phyloP scores from a whole-genome alignment of 2,329 filamentous ascomycete genomes.

The Fusarium sp. region DNA sequence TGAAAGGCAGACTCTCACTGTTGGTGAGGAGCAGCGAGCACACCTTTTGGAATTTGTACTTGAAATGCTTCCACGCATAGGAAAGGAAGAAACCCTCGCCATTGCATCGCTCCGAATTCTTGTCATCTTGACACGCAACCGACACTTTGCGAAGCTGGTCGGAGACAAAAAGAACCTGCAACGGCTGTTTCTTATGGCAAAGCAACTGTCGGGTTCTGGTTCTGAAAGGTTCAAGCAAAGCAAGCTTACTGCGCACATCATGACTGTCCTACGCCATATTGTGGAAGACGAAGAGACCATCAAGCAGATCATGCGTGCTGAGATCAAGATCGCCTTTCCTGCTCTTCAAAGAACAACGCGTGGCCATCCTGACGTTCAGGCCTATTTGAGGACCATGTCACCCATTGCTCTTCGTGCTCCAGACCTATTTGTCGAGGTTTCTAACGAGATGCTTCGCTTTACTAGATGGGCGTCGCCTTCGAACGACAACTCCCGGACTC shows the following conservation, averaged over 20 bases:
- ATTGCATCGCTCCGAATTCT: constrained; percentile 85
- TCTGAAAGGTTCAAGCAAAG: constrained; percentile 75
- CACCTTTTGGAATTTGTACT: constrained; percentile 81
- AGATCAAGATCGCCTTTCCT: constrained; percentile 84
- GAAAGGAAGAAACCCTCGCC: constrained; percentile 87
- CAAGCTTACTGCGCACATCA: constrained; percentile 70
- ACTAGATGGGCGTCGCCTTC: constrained; percentile 65
- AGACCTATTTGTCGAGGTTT: constrained; percentile 86
- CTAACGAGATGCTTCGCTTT: constrained; percentile 85
- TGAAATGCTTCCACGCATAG: constrained; percentile 84
- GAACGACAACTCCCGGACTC: constrained; percentile 50
- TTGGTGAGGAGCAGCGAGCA: constrained; percentile 72
- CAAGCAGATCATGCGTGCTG: constrained; percentile 89
- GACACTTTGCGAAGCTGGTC: constrained; percentile 78
- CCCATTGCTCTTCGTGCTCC: constrained; percentile 85
- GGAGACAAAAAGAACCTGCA: constrained; percentile 91
- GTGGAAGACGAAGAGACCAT: constrained; percentile 93
- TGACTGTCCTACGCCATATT: constrained; percentile 90
- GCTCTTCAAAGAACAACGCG: constrained; percentile 62
- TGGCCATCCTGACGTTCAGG: constrained; percentile 72
- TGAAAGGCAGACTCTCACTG: constrained; percentile 67
- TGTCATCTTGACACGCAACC: constrained; percentile 86
- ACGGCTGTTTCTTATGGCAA: constrained; percentile 92
- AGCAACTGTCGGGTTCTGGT: constrained; percentile 84
- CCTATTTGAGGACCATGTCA: constrained; percentile 81